Evolutionary conservation across 441 rosid genomes (phyloP).

Genomic region (Pelargonium fulgidum): DNA sequence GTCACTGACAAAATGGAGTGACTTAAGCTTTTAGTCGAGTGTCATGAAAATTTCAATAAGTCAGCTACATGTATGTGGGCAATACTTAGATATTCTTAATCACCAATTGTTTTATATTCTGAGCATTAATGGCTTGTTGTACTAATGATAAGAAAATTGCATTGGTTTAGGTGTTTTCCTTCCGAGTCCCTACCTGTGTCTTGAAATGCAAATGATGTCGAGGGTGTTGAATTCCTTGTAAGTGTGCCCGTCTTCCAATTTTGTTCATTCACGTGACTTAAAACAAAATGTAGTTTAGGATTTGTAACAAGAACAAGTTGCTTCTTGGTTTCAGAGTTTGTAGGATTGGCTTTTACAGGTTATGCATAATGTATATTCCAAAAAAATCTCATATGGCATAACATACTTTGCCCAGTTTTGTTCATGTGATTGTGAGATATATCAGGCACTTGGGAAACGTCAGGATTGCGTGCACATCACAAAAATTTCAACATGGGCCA

Average conservation of each 20-base stretch:
- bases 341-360: constrained; percentile 17
- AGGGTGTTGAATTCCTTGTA: constrained; percentile 11
- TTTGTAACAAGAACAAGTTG: constrained; percentile 12
- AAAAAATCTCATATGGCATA: constrained; percentile 5
- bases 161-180: constrained; percentile 2
- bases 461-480: too few relatives aligned
- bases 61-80: too few relatives aligned
- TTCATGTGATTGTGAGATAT: too few relatives aligned
- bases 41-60: too few relatives aligned
- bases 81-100: too few relatives aligned
- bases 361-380: constrained; percentile 18
- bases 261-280: constrained; percentile 4
- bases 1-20: too few relatives aligned
- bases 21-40: too few relatives aligned
- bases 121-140: background rate
- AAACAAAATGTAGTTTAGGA: constrained; percentile 9
- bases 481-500: too few relatives aligned
- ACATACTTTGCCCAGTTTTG: too few relatives aligned
- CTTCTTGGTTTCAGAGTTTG: constrained; percentile 16
- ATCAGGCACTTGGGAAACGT: too few relatives aligned
- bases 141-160: constrained; percentile 6
- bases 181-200: background rate
- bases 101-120: background rate
- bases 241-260: constrained; percentile 7
- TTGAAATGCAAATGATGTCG: constrained; percentile 8